Percentiles rank a stretch among this genome's conserved stretches.
Evolutionary conservation across 2,329 filamentous ascomycete genomes (phyloP).

Genomic region (Diplodia scrobiculata): DNA sequence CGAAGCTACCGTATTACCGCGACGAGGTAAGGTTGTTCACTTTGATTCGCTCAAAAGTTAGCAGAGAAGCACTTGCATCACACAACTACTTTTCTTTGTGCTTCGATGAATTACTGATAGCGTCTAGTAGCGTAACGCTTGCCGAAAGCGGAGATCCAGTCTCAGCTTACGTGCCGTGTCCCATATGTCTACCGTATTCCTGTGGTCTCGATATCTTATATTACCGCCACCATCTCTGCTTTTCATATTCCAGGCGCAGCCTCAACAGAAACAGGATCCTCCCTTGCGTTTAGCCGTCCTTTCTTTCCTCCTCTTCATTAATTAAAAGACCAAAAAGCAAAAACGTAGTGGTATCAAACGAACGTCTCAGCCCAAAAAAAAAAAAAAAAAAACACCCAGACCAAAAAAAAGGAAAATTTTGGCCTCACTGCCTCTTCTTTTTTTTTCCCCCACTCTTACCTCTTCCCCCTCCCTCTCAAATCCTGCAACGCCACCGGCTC

Average conservation of each 20-base stretch:
- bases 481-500: conserved; percentile 24
- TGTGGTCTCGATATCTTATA: neutral
- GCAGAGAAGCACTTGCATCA: too few species aligned
- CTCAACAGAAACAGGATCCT: neutral
- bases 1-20: too few species aligned
- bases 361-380: neutral
- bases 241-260: neutral
- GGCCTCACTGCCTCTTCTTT: neutral
- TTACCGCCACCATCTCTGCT: neutral
- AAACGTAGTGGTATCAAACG: conserved; percentile 18
- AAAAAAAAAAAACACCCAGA: neutral
- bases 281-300: neutral
- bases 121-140: neutral
- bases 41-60: too few species aligned
- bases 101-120: neutral
- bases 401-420: neutral
- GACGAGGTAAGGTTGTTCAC: too few species aligned
- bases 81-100: neutral
- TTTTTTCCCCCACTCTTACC: neutral
- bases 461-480: neutral
- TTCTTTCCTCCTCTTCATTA: neutral
- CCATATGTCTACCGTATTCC: neutral
- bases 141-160: neutral
- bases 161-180: neutral
- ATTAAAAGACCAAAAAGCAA: neutral